Base-by-base conservation (phyloP, 257 asterid species). In the Solanum paucissectum region DNA sequence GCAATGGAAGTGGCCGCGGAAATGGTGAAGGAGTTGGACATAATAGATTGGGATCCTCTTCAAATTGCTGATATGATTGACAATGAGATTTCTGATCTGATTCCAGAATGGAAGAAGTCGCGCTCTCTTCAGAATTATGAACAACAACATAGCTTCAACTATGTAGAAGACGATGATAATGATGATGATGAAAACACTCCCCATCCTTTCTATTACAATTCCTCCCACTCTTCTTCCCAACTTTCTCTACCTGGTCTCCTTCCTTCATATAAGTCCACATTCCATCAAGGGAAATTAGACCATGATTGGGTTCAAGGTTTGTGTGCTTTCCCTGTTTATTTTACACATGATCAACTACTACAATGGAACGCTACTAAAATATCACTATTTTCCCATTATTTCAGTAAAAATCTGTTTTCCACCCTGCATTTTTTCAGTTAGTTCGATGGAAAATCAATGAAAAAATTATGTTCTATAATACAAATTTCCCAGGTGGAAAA, bases 21-120 rank as follows among this genome's bases (percentile, higher is more conserved):
- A 86, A 95, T 95, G 98, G 98, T 95, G 29, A 95, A 91, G 91
- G 98, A 95, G 88, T 84, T 95, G 46, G 94, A 93, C 72, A 93
- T 95, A 84, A 90, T 88, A n/a, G 96, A 94, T 42, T 94, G 97
- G 96, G 91, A 92, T 88, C 92, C 97, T 42, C 40, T 83, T 32
- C 95, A 95, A 91, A 95, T 95, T 90, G 96, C 98, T 79, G 89
- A 89, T n/a, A 94, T 94, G 98, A 95, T 95, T 52, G 92, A 93
- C 12, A 90, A 87, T 8, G 97, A 95, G 90, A 91, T 95, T 73
- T 90, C 92, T 46, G 90, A 87, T 27, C 79, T 94, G 88, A 92
- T 93, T 77, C 97, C 97, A 27, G 75, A 91, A 23, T 91, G 94
- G 95, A 93, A 89, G 84, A 60, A 44, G 42, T 89, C 86, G 9